Evolutionary conservation across 768 basidiomycete species (phyloP).

Genomic region (Xerocomellus amylosporus): DNA sequence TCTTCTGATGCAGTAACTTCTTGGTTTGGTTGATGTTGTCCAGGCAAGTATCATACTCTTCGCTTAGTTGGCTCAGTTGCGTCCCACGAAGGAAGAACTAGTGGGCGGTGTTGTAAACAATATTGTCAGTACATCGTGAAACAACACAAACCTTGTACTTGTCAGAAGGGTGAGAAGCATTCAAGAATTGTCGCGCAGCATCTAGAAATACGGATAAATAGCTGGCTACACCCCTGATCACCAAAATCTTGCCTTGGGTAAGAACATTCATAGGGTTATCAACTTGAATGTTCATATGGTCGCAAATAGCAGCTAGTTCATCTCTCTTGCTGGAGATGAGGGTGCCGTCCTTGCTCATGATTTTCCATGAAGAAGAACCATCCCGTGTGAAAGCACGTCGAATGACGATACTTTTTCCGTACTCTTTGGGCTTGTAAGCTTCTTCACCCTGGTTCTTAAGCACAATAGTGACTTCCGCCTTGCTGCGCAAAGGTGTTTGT

Average conservation of each 20-base stretch:
- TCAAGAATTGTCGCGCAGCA: conserved; percentile 68
- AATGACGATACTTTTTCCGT: conserved; percentile 81
- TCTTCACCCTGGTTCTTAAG: conserved; percentile 91
- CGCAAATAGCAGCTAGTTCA: conserved; percentile 84
- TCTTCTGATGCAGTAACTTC: conserved; percentile 66
- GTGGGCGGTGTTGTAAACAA: conserved; percentile 1
- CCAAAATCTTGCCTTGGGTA: conserved; percentile 60
- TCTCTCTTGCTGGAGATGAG: conserved; percentile 74
- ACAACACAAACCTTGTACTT: conserved; percentile 74
- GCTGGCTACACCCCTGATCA: neutral
- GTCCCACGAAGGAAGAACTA: conserved; percentile 96
- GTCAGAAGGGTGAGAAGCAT: conserved; percentile 72
- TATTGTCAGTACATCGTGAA: no score
- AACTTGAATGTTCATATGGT: conserved; percentile 96
- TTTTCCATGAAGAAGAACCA: conserved; percentile 77
- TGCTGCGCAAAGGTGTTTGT: conserved; percentile 40
- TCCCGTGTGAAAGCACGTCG: conserved; percentile 78
- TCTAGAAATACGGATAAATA: conserved; percentile 20
- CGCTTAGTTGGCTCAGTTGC: conserved; percentile 80
- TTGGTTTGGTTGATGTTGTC: conserved; percentile 69
- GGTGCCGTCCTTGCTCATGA: conserved; percentile 65
- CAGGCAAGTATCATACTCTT: conserved; percentile 79
- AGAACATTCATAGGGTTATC: conserved; percentile 96
- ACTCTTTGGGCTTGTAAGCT: conserved; percentile 81
- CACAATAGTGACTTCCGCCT: conserved; percentile 70